These are phyloP conservation scores for Oenanthe javanica DNA, from an alignment of 140 eudicot species.

Conservation along the genomic window DNA sequence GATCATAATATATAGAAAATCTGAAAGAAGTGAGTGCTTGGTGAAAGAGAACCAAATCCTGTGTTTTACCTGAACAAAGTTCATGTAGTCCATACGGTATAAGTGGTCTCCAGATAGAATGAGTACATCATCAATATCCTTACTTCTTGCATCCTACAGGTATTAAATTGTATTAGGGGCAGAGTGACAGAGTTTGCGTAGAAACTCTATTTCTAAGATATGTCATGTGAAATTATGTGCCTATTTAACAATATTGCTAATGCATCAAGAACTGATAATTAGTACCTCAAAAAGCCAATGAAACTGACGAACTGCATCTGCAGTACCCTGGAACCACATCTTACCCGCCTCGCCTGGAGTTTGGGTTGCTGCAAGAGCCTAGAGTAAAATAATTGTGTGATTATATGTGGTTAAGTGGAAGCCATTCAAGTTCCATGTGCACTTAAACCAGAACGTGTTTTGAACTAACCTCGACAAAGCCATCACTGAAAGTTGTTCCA, in stretches of 20 bases:
- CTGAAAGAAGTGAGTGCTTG: not conserved
- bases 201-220: not conserved
- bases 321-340: conserved; percentile 96
- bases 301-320: conserved; percentile 97
- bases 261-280: not conserved
- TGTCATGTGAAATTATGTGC: not conserved
- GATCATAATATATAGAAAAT: not conserved
- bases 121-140: conserved; percentile 87
- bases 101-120: conserved; percentile 96
- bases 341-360: conserved; percentile 92
- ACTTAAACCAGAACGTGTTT: not conserved
- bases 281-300: conserved; percentile 96
- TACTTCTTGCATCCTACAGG: conserved; percentile 88
- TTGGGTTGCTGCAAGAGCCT: conserved; percentile 97
- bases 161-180: not conserved
- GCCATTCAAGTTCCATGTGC: not conserved
- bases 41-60: not conserved
- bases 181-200: not conserved
- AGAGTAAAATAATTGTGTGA: not conserved
- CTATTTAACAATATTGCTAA: not conserved
- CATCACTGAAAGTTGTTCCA: conserved; percentile 84
- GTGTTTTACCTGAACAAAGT: conserved; percentile 68
- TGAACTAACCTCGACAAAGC: conserved; percentile 74
- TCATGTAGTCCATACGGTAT: conserved; percentile 96
- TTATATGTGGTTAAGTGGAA: not conserved